These are phyloP conservation scores for Daldinia sp. DNA, from an alignment of 2,329 filamentous ascomycete genomes.

Conservation along the genomic window DNA sequence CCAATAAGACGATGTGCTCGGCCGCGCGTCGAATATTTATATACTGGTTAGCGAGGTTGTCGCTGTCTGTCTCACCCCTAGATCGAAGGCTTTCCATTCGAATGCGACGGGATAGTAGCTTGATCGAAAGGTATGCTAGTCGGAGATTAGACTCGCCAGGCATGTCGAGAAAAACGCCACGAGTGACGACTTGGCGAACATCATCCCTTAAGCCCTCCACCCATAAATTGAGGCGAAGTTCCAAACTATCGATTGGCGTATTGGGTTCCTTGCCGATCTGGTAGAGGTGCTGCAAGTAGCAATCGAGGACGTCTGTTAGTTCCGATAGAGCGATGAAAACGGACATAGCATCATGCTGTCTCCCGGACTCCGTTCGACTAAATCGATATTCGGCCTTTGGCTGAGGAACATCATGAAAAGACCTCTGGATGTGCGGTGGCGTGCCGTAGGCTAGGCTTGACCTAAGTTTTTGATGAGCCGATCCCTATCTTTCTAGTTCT, in stretches of 20 bases:
- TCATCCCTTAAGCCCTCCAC: neutral
- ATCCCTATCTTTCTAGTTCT: neutral
- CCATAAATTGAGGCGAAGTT: neutral
- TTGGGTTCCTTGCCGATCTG: neutral
- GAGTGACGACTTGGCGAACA: conserved; percentile 44
- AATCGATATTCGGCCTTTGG: neutral
- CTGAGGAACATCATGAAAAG: neutral
- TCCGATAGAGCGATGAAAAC: neutral
- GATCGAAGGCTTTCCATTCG: conserved; percentile 51
- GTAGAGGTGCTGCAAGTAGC: neutral
- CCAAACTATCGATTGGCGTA: neutral
- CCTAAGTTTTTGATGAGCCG: neutral
- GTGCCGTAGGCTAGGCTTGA: neutral
- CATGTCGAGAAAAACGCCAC: conserved; percentile 51
- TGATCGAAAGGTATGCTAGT: conserved; percentile 58
- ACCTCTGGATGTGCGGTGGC: neutral
- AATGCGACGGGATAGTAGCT: conserved; percentile 57
- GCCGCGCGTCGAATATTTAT: conserved; percentile 46
- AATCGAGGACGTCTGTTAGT: neutral
- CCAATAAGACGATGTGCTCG: conserved; percentile 58
- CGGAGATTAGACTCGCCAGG: conserved; percentile 61
- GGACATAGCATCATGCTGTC: neutral
- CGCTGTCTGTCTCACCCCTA: neutral
- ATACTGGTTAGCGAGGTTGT: neutral
- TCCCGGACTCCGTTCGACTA: neutral